These are phyloP conservation scores for Polygonum aviculare DNA, from an alignment of 148 eudicot genomes.

Conservation along the genomic window DNA sequence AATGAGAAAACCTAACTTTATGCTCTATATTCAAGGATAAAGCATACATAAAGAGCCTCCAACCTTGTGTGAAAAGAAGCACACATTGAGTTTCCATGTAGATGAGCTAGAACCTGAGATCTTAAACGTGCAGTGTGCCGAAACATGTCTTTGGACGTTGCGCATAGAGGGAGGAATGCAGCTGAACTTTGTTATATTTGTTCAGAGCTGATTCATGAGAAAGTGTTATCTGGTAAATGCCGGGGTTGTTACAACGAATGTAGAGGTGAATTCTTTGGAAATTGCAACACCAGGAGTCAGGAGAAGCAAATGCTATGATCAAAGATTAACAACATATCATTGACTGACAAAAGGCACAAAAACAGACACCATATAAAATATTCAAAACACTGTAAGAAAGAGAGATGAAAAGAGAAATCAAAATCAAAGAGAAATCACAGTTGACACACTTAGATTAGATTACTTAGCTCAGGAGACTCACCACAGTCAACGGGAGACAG, in stretches of 20 bases:
- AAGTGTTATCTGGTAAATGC: neutral
- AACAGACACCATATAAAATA: neutral
- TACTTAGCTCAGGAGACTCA: too few species aligned
- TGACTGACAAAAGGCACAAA: neutral
- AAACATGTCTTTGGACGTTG: slow-evolving; percentile 2
- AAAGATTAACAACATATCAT: neutral
- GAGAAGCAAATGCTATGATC: neutral
- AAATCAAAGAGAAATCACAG: too few species aligned
- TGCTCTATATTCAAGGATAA: neutral
- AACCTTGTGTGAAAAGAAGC: slow-evolving; percentile 9
- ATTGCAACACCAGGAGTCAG: neutral
- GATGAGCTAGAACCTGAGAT: slow-evolving; percentile 6
- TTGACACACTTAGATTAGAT: too few species aligned
- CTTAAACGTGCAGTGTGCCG: neutral
- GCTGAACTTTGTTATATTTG: too few species aligned
- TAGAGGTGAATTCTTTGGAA: neutral
- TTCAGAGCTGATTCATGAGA: neutral
- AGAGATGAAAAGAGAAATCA: too few species aligned
- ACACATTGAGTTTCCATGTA: slow-evolving; percentile 1
- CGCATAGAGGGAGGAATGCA: too few species aligned
- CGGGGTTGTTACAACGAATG: neutral
- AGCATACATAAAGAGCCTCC: neutral
- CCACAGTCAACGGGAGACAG: too few species aligned
- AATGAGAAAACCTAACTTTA: neutral
- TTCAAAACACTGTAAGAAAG: too few species aligned